Base-by-base conservation (phyloP, 768 basidiomycete genomes). In the Podaxis sp. region DNA sequence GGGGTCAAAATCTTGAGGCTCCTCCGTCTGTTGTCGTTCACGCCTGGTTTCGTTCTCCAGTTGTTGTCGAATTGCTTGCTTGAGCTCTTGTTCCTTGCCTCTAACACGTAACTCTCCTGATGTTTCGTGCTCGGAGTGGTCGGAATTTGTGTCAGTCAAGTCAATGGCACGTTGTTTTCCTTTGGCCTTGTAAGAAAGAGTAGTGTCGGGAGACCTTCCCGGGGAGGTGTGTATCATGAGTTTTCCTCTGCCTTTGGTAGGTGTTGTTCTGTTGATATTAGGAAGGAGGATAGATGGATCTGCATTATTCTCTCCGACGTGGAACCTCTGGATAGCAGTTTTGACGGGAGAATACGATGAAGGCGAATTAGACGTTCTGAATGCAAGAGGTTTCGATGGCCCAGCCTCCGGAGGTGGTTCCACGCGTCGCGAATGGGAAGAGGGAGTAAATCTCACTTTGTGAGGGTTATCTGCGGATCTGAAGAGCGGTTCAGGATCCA, bases 71-170 rank as follows among this genome's bases (percentile, higher is more conserved):
- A 78, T 76, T 5, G 81, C 86, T n/a, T 78, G 81, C 12, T 77
- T 72, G 52, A 91, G 74, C 69, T 90, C 88, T n/a, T 77, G 76
- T 67, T 89, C 85, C 67, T 85, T 90, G 28, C 85, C 87, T 52
- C 76, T 74, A 4, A 89, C 82, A 4, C 77, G 78, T 12, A 78
- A 70, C 20, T 81, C 78, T 1, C 77, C 79, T 1, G 84, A 81
- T 4, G 75, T 76, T 57, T 85, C 78, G 8, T 67, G 65, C 13
- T 74, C 71, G 13, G 50, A 63, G 15, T 20, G 58, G 17, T 58
- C 57, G 3, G 28, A 52, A 20, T 56, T 56, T n/a, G 68, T 64
- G 11, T 63, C 46, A 24, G 53, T 63, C 22, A 66, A 28, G 40
- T 75, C 75, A 12, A 69, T 64, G 8, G 74, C 78, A 33, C 77